Evolutionary conservation across 1,284 basidiomycete genomes (phyloP), one percentile per base, ranked within the genome.

Genomic region (Cryptococcus floricola): DNA sequence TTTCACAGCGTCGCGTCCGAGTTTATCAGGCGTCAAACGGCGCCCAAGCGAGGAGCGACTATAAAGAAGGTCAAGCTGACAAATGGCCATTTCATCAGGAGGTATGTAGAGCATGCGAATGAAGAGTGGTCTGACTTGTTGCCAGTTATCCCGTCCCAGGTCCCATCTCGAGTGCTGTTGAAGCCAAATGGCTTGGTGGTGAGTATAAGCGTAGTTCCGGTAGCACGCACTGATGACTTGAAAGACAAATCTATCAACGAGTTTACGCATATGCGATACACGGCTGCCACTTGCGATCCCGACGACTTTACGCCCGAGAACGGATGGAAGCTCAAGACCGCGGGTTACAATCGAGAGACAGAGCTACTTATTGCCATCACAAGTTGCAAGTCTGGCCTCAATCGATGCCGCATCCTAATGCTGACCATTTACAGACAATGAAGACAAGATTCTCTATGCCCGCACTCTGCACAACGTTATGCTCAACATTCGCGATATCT

Each of bases 401-500:
- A 14, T 13, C 7, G 7, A 12, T 25, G 19, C 8, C 37, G 5
- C 7, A 23, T 28, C 5, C 31, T 25, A 28, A 6, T 16, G 27
- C 58, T 19, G 23, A 25, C 19, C 59, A n/a, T 50, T 50, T 8
- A 72, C 76, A 70, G 81, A 82, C 68, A 82, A 82, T 66, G 81
- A 82, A 78, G 93, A 98, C 82, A 95, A 97, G 80, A 88, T 87
- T 4, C 83, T 97, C 12, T 94, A 95, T 68, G 87, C 91, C 19
- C 87, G 92, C 60, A 97, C 92, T 1, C 80, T 97, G 47, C 92
- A 97, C 69, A 90, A 91, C 61, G 88, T 98, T 70, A 97, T 98
- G 93, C 78, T 94, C 65, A 98, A 98, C 77, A 95, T 98, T 63
- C 89, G 94, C 65, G 94, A 98, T 69, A 98, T 98, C 63, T 96